Evolutionary conservation across 2,329 filamentous ascomycete genomes (phyloP).

Genomic region (Aureobasidium lini): DNA sequence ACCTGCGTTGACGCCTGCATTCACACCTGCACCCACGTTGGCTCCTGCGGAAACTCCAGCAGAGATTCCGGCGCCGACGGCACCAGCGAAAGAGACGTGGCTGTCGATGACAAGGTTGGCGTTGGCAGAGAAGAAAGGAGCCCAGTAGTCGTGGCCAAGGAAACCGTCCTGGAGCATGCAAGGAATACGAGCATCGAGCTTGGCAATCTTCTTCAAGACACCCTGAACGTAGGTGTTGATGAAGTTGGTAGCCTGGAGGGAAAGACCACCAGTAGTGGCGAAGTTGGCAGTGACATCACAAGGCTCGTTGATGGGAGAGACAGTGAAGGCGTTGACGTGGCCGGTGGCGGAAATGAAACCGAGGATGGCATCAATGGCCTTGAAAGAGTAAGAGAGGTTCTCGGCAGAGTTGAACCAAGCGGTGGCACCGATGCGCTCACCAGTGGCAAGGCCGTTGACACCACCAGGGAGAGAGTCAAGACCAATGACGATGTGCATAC

Average conservation of each 20-base stretch:
- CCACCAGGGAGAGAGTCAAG: slow-evolving; percentile 28
- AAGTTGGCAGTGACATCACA: slow-evolving; percentile 19
- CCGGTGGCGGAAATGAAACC: slow-evolving; percentile 14
- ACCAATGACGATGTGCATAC: slow-evolving; percentile 31
- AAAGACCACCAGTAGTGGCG: slow-evolving; percentile 25
- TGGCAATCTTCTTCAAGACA: slow-evolving; percentile 21
- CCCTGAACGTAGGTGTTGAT: slow-evolving; percentile 29
- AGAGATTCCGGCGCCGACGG: neutral
- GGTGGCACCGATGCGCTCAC: slow-evolving; percentile 22
- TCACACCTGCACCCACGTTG: neutral
- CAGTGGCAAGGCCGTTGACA: slow-evolving; percentile 26
- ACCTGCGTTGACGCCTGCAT: neutral
- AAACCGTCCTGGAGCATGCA: slow-evolving; percentile 30
- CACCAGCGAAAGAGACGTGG: slow-evolving; percentile 17
- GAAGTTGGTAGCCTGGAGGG: slow-evolving; percentile 25
- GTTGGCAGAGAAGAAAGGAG: slow-evolving; percentile 20
- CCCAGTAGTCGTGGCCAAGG: slow-evolving; percentile 24
- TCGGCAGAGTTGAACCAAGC: slow-evolving; percentile 22
- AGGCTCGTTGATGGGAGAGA: slow-evolving; percentile 16
- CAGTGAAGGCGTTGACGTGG: slow-evolving; percentile 11
- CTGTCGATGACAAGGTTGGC: slow-evolving; percentile 27
- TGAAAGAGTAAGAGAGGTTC: slow-evolving; percentile 26
- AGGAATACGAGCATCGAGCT: slow-evolving; percentile 25
- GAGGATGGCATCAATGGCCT: slow-evolving; percentile 14
- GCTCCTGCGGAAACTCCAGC: neutral